Conservation (phyloP, 2,329 filamentous ascomycete species). For the Fusarium mangiferae region DNA sequence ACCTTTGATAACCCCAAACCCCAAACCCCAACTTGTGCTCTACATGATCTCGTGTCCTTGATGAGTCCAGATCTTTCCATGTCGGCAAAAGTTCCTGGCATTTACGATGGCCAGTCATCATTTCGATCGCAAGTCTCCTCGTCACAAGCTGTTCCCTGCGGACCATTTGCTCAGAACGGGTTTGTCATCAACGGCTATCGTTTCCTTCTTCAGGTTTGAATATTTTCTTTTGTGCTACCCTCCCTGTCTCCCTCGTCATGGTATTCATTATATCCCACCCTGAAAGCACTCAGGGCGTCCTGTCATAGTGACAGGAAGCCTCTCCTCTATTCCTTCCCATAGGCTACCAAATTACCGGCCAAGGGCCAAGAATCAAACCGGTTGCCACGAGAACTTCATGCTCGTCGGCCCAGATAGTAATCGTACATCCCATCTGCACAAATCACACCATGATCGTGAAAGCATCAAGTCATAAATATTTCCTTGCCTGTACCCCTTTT, state of each 20-base stretch:
- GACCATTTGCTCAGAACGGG: neutral
- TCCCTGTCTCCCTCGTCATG: neutral
- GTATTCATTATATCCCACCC: too few relatives aligned
- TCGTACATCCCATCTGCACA: neutral
- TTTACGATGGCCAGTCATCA: neutral
- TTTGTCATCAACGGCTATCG: too few relatives aligned
- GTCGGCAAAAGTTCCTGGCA: too few relatives aligned
- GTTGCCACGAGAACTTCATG: neutral
- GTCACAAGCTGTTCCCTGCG: too few relatives aligned
- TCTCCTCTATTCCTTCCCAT: neutral
- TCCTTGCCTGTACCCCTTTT: neutral
- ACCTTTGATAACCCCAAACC: neutral
- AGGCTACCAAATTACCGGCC: neutral
- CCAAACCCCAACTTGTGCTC: neutral
- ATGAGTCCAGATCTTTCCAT: neutral
- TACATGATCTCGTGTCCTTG: neutral
- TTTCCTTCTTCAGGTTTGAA: neutral
- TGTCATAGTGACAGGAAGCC: neutral
- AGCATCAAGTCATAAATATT: slow-evolving; percentile 30
- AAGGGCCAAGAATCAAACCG: neutral
- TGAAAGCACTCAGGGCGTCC: too few relatives aligned
- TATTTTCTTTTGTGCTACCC: neutral
- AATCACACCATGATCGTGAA: slow-evolving; percentile 13
- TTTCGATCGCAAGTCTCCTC: neutral
- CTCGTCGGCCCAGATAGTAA: neutral